These are phyloP conservation scores for Leavenworthia alabamica DNA, from an alignment of 345 rosid genomes.

Conservation along the genomic window DNA sequence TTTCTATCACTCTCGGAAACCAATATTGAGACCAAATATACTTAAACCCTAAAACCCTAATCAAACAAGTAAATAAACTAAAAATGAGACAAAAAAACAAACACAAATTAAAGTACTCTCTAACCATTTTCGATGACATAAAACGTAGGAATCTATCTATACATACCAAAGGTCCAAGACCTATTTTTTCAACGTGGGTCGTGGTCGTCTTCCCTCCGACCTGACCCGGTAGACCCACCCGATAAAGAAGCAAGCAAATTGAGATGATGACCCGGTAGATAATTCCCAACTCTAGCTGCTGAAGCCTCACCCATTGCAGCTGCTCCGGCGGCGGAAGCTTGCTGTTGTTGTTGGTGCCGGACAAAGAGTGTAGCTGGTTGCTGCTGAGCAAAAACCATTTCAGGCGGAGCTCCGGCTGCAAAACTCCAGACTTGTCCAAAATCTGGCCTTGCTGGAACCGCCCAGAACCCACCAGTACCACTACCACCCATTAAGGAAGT, in stretches of 20 bases:
- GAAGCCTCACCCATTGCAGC: constrained; percentile 88
- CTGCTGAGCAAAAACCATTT: constrained; percentile 51
- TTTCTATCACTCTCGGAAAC: neutral
- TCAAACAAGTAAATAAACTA: constrained; percentile 13
- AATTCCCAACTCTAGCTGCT: constrained; percentile 75
- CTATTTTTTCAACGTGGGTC: constrained; percentile 20
- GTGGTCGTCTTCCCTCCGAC: constrained; percentile 57
- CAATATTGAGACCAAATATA: neutral
- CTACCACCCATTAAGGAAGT: constrained; percentile 16
- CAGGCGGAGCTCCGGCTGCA: constrained; percentile 46
- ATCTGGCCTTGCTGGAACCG: constrained; percentile 69
- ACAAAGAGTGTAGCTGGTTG: constrained; percentile 34
- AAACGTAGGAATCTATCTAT: constrained; percentile 5
- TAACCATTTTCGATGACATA: constrained; percentile 7
- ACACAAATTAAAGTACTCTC: constrained; percentile 2
- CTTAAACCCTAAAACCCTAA: constrained; percentile 21
- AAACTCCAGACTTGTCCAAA: constrained; percentile 79
- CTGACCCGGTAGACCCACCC: constrained; percentile 45
- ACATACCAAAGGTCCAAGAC: constrained; percentile 6
- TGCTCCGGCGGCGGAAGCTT: constrained; percentile 6
- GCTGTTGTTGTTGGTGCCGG: constrained; percentile 47
- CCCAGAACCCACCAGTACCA: constrained; percentile 74
- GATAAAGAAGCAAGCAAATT: constrained; percentile 77
- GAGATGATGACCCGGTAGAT: constrained; percentile 69
- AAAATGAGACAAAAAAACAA: neutral